Percentiles rank a stretch among this genome's conserved stretches.
Evolutionary conservation across 768 basidiomycete genomes (phyloP).

Genomic region (Pleurotus pulmonarius): DNA sequence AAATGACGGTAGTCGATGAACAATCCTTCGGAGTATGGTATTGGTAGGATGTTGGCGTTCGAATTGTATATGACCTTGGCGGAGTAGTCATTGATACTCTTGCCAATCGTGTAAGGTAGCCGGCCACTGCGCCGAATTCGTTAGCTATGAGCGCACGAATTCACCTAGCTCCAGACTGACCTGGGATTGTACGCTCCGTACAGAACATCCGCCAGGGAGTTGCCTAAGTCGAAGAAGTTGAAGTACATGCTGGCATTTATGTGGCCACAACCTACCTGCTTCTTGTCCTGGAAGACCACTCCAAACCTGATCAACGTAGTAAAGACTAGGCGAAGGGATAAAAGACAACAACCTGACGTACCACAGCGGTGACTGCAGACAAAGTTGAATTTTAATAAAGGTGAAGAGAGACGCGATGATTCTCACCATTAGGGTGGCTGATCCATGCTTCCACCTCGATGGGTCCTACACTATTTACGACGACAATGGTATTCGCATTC

Average conservation of each 20-base stretch:
- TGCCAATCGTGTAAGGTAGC: constrained; percentile 52
- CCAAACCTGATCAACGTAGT: constrained; percentile 32
- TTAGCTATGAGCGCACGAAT: background rate
- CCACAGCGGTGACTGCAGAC: constrained; percentile 31
- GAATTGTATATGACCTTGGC: constrained; percentile 42
- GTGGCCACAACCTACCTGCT: constrained; percentile 35
- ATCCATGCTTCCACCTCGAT: constrained; percentile 58
- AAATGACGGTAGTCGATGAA: constrained; percentile 60
- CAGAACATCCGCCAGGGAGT: constrained; percentile 52
- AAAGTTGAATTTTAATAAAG: background rate
- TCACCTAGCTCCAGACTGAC: constrained; percentile 20
- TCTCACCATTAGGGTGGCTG: constrained; percentile 45
- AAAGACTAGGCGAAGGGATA: background rate
- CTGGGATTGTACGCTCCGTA: constrained; percentile 61
- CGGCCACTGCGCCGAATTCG: constrained; percentile 29
- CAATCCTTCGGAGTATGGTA: constrained; percentile 57
- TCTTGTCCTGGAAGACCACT: constrained; percentile 61
- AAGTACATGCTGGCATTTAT: too few species aligned
- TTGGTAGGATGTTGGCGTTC: constrained; percentile 33
- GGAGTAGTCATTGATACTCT: constrained; percentile 50
- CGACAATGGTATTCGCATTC: constrained; percentile 62
- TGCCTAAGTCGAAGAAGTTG: constrained; percentile 29
- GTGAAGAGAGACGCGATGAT: background rate
- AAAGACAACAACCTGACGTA: constrained; percentile 13
- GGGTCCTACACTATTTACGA: constrained; percentile 63